These are phyloP conservation scores for Gastrolobium villosum DNA, from an alignment of 306 rosid species.

Conservation along the genomic window DNA sequence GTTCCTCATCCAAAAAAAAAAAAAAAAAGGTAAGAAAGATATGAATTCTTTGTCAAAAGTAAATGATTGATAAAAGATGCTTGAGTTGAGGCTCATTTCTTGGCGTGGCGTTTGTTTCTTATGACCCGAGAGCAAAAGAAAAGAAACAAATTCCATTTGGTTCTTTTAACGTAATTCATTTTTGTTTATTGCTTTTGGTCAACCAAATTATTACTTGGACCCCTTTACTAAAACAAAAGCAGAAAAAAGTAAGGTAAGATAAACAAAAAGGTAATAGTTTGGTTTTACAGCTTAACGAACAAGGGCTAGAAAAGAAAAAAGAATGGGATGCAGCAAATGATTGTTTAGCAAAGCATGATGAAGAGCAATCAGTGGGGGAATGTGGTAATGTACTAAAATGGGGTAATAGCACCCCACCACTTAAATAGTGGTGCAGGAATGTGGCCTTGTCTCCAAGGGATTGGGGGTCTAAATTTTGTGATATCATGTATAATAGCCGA, in stretches of 20 bases:
- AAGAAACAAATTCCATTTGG: conserved; percentile 40
- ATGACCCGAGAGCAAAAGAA: conserved; percentile 37
- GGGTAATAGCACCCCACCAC: conserved; percentile 29
- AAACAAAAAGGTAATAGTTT: conserved; percentile 45
- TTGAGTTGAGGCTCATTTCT: conserved; percentile 44
- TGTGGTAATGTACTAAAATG: conserved; percentile 34
- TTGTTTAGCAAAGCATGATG: conserved; percentile 45
- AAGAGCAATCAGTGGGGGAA: conserved; percentile 46
- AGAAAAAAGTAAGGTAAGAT: conserved; percentile 40
- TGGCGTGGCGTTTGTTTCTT: conserved; percentile 42
- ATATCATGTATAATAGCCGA: conserved; percentile 36
- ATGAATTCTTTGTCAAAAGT: conserved; percentile 33
- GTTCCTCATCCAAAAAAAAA: conserved; percentile 21
- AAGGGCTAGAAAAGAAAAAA: conserved; percentile 27
- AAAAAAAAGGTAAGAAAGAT: neutral
- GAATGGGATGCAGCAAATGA: conserved; percentile 36
- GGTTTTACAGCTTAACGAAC: conserved; percentile 33
- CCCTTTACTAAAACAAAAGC: conserved; percentile 55
- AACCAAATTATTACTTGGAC: conserved; percentile 51
- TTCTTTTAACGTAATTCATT: conserved; percentile 41
- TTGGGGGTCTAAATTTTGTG: conserved; percentile 48
- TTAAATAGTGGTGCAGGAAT: conserved; percentile 22
- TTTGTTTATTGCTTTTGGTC: conserved; percentile 52
- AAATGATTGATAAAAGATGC: conserved; percentile 38
- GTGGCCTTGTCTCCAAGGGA: conserved; percentile 29